phyloP scores from a whole-genome alignment of 73 alveolate genomes.

The Paramecium bursaria region DNA sequence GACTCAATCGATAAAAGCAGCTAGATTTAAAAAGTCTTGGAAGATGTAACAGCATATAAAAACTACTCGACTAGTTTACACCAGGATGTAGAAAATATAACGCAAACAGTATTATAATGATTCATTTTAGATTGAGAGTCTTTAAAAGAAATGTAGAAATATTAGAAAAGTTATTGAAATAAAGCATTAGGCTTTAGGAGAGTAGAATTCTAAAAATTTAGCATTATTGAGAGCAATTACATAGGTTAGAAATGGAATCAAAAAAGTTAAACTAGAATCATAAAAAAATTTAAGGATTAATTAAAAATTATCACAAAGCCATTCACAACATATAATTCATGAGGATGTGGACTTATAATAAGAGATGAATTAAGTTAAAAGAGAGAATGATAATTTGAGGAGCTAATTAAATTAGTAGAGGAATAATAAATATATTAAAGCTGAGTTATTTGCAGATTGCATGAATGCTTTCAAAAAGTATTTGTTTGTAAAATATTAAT shows the following conservation, averaged over 20 bases:
- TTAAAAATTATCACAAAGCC: background rate
- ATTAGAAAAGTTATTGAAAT: constrained; percentile 2
- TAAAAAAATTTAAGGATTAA: background rate
- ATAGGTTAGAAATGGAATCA: constrained; percentile 22
- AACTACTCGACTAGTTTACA: too few species aligned
- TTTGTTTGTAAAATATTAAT: background rate
- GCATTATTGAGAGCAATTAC: constrained; percentile 2
- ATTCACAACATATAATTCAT: background rate
- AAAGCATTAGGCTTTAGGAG: constrained; percentile 30
- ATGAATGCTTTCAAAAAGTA: constrained; percentile 48
- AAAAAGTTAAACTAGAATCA: constrained; percentile 2
- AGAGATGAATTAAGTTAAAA: background rate
- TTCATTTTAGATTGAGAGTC: constrained; percentile 6
- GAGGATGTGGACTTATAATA: constrained; percentile 25
- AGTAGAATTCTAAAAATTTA: constrained; percentile 33
- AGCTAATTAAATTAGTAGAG: background rate
- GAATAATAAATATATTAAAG: constrained; percentile 32
- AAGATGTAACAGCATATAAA: constrained; percentile 38
- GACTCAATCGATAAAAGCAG: constrained; percentile 43
- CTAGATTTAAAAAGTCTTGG: constrained; percentile 12
- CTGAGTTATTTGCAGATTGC: constrained; percentile 37
- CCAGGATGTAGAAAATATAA: too few species aligned
- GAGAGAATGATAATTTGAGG: background rate
- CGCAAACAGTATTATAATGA: background rate
- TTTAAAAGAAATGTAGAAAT: constrained; percentile 12